Evolutionary conservation across 495 filamentous ascomycete species (phyloP), one percentile per base, ranked within the genome.

Genomic region (Tuber microsphaerosporum): DNA sequence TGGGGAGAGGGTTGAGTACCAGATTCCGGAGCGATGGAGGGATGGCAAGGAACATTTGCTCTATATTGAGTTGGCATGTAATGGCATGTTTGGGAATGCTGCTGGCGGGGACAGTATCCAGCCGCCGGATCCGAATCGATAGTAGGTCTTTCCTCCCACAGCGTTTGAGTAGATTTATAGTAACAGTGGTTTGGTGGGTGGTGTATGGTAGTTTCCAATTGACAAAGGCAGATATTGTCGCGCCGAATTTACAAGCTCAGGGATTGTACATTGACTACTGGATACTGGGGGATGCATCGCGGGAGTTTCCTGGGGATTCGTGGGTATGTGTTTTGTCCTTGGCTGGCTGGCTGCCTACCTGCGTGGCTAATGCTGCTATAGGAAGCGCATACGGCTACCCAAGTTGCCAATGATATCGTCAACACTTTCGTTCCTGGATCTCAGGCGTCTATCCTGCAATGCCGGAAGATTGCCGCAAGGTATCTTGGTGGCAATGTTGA

Each of bases 11-110:
- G 88, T 89, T 31, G 93, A 97, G 84, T 99, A 94, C 93, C 88
- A 97, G 48, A 86, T 99, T 69, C 94, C 94, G 2, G 85, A 92
- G 31, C 87, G 86, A 43, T 97, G 86, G 84, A 79, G 89, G 81
- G 93, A 98, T 81, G 94, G 93, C 12, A 90, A 94, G 83, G 88
- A 91, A 77, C 95, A 99, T 82, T 88, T 86, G 14, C 91, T 98
- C 76, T 99, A 97, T 83, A 90, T 99, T 76, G 95, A 99, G 85
- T 97, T 99, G 92, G 95, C 95, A 20, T 98, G 95, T 84, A 99
- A 99, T 84, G 89, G 90, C 80, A 99, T 99, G 94, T 97, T 98
- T 85, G 95, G 95, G 72, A 97, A 97, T 84, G 91, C 93, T 0
- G 86, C 90, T 2, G 92, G 91, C 34, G 94, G 81, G 51, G 94